These are phyloP conservation scores for Fragaria nilgerrensis DNA, from an alignment of 306 rosid genomes.

Conservation along the genomic window DNA sequence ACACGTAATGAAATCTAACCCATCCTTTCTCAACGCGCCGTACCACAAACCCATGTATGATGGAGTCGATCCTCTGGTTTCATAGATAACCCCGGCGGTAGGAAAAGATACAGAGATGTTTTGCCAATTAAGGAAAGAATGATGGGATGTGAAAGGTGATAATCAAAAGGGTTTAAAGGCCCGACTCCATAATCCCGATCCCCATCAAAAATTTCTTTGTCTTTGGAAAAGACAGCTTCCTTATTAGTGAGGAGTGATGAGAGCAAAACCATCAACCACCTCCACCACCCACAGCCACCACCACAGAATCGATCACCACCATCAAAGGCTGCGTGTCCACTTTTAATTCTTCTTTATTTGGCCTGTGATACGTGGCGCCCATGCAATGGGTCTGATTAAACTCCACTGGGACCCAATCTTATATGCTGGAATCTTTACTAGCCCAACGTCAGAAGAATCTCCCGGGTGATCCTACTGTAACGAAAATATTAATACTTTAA, in stretches of 20 bases:
- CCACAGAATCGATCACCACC: conserved; percentile 22
- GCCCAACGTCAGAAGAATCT: conserved; percentile 61
- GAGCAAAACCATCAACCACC: conserved; percentile 35
- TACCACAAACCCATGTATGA: not conserved
- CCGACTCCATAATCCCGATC: conserved; percentile 28
- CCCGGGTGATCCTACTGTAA: conserved; percentile 31
- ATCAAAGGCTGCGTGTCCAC: conserved; percentile 38
- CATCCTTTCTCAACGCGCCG: not conserved
- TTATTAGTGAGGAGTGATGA: conserved; percentile 19
- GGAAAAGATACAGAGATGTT: not conserved
- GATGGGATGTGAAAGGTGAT: conserved; percentile 17
- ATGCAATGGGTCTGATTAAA: conserved; percentile 43
- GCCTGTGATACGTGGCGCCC: conserved; percentile 51
- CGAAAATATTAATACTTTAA: not conserved
- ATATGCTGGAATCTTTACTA: conserved; percentile 40
- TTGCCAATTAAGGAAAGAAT: conserved; percentile 37
- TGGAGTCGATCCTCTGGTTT: not conserved
- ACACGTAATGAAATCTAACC: not conserved
- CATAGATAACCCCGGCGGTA: not conserved
- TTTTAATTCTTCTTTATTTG: conserved; percentile 12
- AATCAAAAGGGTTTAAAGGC: conserved; percentile 21
- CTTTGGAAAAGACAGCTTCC: conserved; percentile 58
- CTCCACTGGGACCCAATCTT: conserved; percentile 18
- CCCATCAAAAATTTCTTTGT: conserved; percentile 41
- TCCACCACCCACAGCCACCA: conserved; percentile 25